These are phyloP conservation scores for Asclepias syriaca DNA, from an alignment of 257 asterid genomes.

Conservation along the genomic window DNA sequence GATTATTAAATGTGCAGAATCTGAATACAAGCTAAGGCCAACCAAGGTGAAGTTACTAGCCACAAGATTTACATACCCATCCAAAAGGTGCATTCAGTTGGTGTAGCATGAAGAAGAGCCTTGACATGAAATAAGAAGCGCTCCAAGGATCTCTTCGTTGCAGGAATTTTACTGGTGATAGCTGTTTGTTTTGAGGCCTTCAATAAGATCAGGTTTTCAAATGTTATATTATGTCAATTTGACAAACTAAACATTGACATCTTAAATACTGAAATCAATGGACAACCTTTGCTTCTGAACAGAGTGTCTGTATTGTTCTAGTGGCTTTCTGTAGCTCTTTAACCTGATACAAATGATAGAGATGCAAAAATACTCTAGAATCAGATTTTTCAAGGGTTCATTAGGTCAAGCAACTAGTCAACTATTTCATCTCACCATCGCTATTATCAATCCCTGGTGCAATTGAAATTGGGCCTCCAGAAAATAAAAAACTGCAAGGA, in stretches of 20 bases:
- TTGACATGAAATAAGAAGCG: constrained; percentile 81
- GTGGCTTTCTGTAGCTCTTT: constrained; percentile 89
- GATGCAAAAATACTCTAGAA: constrained; percentile 15
- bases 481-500: constrained; percentile 63
- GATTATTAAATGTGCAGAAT: not conserved
- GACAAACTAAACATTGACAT: constrained; percentile 8
- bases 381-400: not conserved
- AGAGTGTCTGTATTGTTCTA: constrained; percentile 70
- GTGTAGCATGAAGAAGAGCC: constrained; percentile 69
- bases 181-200: constrained; percentile 73
- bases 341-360: constrained; percentile 39
- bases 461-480: constrained; percentile 55
- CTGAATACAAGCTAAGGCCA: not conserved
- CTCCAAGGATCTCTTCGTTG: constrained; percentile 84
- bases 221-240: constrained; percentile 2
- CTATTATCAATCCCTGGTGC: constrained; percentile 59
- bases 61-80: constrained; percentile 44
- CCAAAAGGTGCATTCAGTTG: constrained; percentile 85
- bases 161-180: constrained; percentile 73
- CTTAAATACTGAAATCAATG: constrained; percentile 14
- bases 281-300: constrained; percentile 89
- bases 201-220: constrained; percentile 19
- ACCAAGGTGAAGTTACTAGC: not conserved
- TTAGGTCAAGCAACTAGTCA: not conserved
- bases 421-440: constrained; percentile 51